Base-by-base conservation (phyloP, 495 filamentous ascomycete genomes). In the Hypoxylon fragiforme region DNA sequence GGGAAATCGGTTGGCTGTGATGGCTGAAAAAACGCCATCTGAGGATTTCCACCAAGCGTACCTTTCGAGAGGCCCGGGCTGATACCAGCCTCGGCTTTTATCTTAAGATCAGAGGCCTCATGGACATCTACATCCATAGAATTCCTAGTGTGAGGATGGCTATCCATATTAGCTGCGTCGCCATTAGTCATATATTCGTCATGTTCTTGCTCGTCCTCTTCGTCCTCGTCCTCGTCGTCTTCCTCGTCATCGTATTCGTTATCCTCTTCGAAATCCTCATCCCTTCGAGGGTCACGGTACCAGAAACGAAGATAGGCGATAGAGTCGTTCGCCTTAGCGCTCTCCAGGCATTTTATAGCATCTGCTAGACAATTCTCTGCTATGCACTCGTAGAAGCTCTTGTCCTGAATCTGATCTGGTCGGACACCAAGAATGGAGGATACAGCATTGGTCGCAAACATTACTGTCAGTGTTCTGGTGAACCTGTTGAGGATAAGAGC, bases 241-340 rank as follows among this genome's bases (percentile, higher is more conserved):
- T 70, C 64, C 1, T 66, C 70, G 7, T 73, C 72, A 0, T 72
- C 65, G 8, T 71, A 68, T 1, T 62, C 62, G 11, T 69, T 65
- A 3, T 60, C 63, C 2, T 44, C 50, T 15, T 69, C 64, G 18
- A 64, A 65, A 32, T 61, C 58, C 7, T 76, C 73, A 20, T 68
- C 60, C 46, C 62, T 57, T 46, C 79, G 76, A 20, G 90, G 90
- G 68, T 95, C 86, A 26, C 88, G 80, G 67, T 85, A 92, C 79
- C 83, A 89, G 64, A 96, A 96, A n/a, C 91, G 87, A 43, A 96
- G 76, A 60, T 96, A 96, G 11, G 91, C 90, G 59, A 96, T 95
- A 9, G 91, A 95, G 57, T 95, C 90, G 60, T 96, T 95, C n/a
- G 84, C 85, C 65, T 96, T 95, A 5, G 91, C 91, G 57, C 85